Evolutionary conservation across 352 stramenopile genomes (phyloP).

Genomic region (Thraustotheca clavata): DNA sequence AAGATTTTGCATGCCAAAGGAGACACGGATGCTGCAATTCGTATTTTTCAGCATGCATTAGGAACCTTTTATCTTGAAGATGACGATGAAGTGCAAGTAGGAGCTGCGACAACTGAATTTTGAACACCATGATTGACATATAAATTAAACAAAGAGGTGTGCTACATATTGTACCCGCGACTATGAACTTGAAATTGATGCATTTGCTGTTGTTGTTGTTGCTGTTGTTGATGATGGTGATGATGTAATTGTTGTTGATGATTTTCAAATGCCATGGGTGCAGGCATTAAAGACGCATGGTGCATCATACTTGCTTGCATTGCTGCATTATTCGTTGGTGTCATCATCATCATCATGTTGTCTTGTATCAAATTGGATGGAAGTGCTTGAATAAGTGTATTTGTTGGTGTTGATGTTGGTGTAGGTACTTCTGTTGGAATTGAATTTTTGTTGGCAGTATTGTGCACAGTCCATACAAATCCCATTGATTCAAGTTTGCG

Average conservation of each 20-base stretch:
- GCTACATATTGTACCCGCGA: constrained; percentile 3
- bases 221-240: neutral
- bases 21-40: constrained; percentile 42
- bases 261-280: neutral
- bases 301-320: too few relatives aligned
- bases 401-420: neutral
- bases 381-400: neutral
- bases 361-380: neutral
- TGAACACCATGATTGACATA: neutral
- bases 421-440: too few relatives aligned
- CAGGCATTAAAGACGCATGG: too few relatives aligned
- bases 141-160: neutral
- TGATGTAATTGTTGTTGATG: neutral
- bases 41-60: constrained; percentile 61
- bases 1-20: constrained; percentile 78
- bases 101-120: constrained; percentile 13
- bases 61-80: constrained; percentile 46
- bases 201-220: neutral
- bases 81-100: constrained; percentile 53
- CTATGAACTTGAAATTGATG: constrained; percentile 6
- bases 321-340: too few relatives aligned
- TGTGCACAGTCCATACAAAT: neutral
- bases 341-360: constrained; percentile 7
- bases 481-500: constrained; percentile 3
- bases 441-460: neutral